Evolutionary conservation across 2,329 filamentous ascomycete genomes (phyloP).

Genomic region (Xylariaceae sp.): DNA sequence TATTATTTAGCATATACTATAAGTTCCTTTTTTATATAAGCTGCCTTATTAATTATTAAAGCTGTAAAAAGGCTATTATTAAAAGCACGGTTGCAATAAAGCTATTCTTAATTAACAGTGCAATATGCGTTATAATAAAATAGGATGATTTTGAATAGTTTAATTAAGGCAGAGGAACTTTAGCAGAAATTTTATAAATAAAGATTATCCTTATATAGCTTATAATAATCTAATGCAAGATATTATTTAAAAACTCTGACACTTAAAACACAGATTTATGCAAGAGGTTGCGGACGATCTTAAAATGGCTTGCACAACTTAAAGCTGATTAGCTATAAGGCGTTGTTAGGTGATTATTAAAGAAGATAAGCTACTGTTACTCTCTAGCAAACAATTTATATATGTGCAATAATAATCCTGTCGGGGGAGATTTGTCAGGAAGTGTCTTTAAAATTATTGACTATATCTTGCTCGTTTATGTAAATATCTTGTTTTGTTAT

Average conservation of each 20-base stretch:
- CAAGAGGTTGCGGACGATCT: not conserved
- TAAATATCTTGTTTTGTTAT: too few species aligned
- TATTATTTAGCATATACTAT: too few species aligned
- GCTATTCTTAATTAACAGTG: too few species aligned
- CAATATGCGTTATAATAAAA: too few species aligned
- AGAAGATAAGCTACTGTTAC: not conserved
- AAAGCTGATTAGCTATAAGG: not conserved
- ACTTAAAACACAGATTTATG: not conserved
- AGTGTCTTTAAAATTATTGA: too few species aligned
- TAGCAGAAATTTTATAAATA: constrained; percentile 3
- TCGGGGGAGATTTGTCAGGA: too few species aligned
- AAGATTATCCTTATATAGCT: constrained; percentile 1
- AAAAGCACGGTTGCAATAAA: too few species aligned
- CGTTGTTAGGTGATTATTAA: not conserved
- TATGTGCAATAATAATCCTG: not conserved
- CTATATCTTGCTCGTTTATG: too few species aligned
- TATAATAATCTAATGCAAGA: constrained; percentile 5
- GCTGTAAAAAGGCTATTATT: too few species aligned
- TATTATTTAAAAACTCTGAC: not conserved
- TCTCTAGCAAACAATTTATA: not conserved
- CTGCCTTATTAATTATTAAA: too few species aligned
- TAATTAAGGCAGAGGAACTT: not conserved
- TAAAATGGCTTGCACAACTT: not conserved
- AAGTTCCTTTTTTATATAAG: too few species aligned
- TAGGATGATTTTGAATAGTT: too few species aligned